Evolutionary conservation across 2,329 filamentous ascomycete species (phyloP).

Genomic region (Sporothrix brasiliensis): DNA sequence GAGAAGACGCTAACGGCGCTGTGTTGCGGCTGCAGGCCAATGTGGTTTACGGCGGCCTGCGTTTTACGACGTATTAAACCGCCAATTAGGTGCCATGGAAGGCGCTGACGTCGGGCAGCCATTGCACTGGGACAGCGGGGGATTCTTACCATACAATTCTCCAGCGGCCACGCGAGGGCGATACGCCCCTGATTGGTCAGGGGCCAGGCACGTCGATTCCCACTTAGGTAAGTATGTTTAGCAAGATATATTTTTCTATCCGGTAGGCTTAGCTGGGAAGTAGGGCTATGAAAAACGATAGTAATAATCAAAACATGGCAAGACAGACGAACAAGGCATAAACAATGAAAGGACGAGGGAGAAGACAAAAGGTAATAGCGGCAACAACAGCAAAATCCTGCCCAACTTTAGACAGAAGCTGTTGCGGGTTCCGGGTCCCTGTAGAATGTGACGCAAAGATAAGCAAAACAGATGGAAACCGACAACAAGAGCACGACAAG

Average conservation of each 20-base stretch:
- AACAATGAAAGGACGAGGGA: neutral
- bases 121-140: slow-evolving; percentile 12
- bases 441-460: neutral
- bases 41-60: no score
- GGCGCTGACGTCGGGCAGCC: slow-evolving; percentile 28
- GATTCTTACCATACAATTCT: slow-evolving; percentile 1
- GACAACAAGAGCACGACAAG: neutral
- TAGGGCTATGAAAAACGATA: neutral
- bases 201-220: neutral
- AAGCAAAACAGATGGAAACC: neutral
- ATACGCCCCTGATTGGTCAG: slow-evolving; percentile 8
- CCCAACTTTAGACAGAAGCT: slow-evolving; percentile 30
- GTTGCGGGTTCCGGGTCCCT: slow-evolving; percentile 4
- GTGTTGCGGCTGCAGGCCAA: neutral
- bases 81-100: slow-evolving; percentile 11
- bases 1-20: slow-evolving; percentile 16
- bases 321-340: neutral
- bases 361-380: neutral
- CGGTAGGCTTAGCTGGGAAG: neutral
- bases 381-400: neutral
- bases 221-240: slow-evolving; percentile 10
- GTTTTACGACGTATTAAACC: slow-evolving; percentile 3
- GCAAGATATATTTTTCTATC: slow-evolving; percentile 22
- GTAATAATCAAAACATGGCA: slow-evolving; percentile 13
- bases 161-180: slow-evolving; percentile 19